Conservation (phyloP, 306 rosid species). For the Lagenaria siceraria region DNA sequence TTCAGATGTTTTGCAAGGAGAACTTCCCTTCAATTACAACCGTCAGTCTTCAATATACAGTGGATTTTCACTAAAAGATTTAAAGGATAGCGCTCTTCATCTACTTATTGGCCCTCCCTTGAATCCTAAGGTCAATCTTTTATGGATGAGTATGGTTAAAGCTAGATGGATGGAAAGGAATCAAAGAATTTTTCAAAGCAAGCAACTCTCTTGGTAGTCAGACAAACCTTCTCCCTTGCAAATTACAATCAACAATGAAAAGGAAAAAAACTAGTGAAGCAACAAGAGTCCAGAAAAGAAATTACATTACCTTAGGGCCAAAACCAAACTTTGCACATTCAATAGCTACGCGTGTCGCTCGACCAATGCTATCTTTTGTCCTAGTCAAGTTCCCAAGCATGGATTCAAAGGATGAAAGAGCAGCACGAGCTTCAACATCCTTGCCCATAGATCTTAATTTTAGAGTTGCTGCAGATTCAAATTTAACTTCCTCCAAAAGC, state of each 20-base stretch:
- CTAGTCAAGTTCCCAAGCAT: slow-evolving; percentile 73
- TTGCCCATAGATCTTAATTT: slow-evolving; percentile 43
- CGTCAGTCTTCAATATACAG: no score
- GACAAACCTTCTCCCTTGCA: not conserved
- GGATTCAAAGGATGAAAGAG: slow-evolving; percentile 64
- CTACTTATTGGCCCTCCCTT: not conserved
- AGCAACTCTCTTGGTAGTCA: not conserved
- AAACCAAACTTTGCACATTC: slow-evolving; percentile 88
- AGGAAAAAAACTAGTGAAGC: not conserved
- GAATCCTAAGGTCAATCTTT: not conserved
- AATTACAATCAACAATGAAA: not conserved
- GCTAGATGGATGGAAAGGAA: not conserved
- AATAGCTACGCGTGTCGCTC: slow-evolving; percentile 84
- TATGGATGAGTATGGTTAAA: not conserved
- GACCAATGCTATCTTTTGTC: slow-evolving; percentile 95
- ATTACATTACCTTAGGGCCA: slow-evolving; percentile 58
- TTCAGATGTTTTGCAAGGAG: no score
- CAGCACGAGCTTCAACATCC: slow-evolving; percentile 56
- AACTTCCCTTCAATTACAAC: no score
- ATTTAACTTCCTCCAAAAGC: slow-evolving; percentile 33
- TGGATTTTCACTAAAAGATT: not conserved
- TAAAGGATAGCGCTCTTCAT: not conserved
- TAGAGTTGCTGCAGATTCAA: slow-evolving; percentile 33
- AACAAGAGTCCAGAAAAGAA: not conserved
- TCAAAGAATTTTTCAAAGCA: not conserved